These are phyloP conservation scores for Primulina huaijiensis DNA, from an alignment of 257 asterid genomes.

Conservation along the genomic window DNA sequence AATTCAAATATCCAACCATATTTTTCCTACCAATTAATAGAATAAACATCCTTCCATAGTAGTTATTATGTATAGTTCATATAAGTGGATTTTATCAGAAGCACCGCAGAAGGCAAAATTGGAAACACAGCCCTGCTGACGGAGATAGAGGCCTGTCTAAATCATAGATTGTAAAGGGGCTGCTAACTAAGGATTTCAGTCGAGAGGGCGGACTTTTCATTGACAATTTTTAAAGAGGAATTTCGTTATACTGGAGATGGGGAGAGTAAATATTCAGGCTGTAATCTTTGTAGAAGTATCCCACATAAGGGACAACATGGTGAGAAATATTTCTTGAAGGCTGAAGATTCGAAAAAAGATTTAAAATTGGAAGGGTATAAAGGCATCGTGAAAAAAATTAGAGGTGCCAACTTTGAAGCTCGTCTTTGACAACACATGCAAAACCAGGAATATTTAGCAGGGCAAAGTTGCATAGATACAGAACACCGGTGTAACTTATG, in stretches of 20 bases:
- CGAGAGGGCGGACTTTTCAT: not conserved
- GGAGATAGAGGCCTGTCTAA: constrained; percentile 12
- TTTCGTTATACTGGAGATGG: constrained; percentile 51
- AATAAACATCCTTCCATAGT: not conserved
- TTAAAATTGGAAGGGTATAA: constrained; percentile 47
- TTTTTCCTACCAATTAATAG: not conserved
- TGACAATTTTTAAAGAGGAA: not conserved
- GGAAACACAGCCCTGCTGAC: not conserved
- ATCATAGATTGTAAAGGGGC: constrained; percentile 7
- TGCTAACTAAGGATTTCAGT: not conserved
- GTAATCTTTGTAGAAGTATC: constrained; percentile 66
- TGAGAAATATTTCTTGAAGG: constrained; percentile 29
- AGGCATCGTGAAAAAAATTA: constrained; percentile 43
- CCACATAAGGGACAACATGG: constrained; percentile 91
- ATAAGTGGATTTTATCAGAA: constrained; percentile 1
- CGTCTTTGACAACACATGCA: constrained; percentile 68
- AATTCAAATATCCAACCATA: not conserved
- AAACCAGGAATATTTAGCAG: constrained; percentile 64
- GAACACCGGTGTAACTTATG: constrained; percentile 68
- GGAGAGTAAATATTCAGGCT: constrained; percentile 62
- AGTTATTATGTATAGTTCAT: not conserved
- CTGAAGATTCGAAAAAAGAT: constrained; percentile 29
- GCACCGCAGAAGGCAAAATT: not conserved
- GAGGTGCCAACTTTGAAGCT: constrained; percentile 51
- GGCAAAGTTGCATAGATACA: constrained; percentile 65